phyloP scores from a whole-genome alignment of 148 eudicot species.

The Tetragonia tetragonoides region DNA sequence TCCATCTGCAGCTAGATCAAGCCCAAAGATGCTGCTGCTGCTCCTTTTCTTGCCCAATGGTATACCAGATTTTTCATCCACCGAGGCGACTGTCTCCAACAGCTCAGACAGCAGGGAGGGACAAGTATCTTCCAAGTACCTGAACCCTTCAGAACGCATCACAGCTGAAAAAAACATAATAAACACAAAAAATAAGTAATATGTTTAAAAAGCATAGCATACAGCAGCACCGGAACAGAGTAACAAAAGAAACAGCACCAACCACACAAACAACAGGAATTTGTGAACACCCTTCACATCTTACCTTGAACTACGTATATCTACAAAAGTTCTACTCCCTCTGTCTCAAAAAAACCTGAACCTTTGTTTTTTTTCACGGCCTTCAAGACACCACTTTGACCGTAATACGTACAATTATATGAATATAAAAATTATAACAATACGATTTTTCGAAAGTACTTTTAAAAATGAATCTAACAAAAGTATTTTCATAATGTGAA shows the following conservation, averaged over 20 bases:
- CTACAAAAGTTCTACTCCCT: too few relatives aligned
- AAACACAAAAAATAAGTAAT: not conserved
- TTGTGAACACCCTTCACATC: not conserved
- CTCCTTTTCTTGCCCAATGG: slow-evolving; percentile 59
- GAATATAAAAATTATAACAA: too few relatives aligned
- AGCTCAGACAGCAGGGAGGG: slow-evolving; percentile 57
- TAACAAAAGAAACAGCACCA: not conserved
- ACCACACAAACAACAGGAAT: not conserved
- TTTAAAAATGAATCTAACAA: too few relatives aligned
- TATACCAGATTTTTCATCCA: slow-evolving; percentile 43
- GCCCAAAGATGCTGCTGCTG: slow-evolving; percentile 71
- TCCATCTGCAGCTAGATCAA: slow-evolving; percentile 56
- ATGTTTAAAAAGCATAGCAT: not conserved
- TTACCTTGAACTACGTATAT: not conserved
- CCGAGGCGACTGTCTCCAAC: slow-evolving; percentile 57
- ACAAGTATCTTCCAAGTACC: slow-evolving; percentile 62
- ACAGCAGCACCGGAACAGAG: not conserved
- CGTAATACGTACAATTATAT: too few relatives aligned
- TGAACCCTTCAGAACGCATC: slow-evolving; percentile 79
- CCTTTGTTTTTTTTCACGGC: too few relatives aligned
- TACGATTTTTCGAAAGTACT: too few relatives aligned
- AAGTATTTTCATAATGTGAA: too few relatives aligned
- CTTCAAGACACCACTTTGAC: too few relatives aligned
- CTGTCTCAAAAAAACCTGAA: too few relatives aligned
- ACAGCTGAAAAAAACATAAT: slow-evolving; percentile 48